Percentiles rank a stretch among this genome's conserved stretches.
phyloP scores from a whole-genome alignment of 179 eudicot species.

The Gypsophila paniculata region DNA sequence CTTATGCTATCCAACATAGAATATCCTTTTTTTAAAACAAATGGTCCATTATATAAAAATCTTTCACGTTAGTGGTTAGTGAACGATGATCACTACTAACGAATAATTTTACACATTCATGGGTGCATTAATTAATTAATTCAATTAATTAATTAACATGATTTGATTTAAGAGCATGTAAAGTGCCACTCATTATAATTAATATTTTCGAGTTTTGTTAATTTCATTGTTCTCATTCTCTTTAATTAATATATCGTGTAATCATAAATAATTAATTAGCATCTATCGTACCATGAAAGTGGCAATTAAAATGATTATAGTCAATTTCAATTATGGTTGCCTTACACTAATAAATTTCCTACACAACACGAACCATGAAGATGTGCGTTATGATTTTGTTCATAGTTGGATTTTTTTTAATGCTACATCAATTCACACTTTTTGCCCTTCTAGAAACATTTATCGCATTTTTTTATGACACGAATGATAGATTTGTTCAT shows the following conservation, averaged over 20 bases:
- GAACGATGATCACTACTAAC: neutral
- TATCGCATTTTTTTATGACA: too few species aligned
- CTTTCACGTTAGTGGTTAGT: neutral
- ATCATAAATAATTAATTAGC: neutral
- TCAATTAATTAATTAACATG: neutral
- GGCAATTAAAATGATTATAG: neutral
- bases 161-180: neutral
- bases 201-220: too few species aligned
- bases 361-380: neutral
- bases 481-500: too few species aligned
- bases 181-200: neutral
- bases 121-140: neutral
- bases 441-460: neutral
- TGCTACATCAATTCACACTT: neutral
- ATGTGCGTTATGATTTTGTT: neutral
- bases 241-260: neutral
- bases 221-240: neutral
- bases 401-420: neutral
- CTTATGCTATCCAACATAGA: neutral
- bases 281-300: neutral
- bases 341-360: neutral
- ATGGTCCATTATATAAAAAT: neutral
- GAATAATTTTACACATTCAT: too few species aligned
- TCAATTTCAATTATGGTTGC: neutral
- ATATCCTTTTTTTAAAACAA: neutral